Evolutionary conservation across 1,139 yeast species (phyloP).

Genomic region (Nakaseomyces glabratus): DNA sequence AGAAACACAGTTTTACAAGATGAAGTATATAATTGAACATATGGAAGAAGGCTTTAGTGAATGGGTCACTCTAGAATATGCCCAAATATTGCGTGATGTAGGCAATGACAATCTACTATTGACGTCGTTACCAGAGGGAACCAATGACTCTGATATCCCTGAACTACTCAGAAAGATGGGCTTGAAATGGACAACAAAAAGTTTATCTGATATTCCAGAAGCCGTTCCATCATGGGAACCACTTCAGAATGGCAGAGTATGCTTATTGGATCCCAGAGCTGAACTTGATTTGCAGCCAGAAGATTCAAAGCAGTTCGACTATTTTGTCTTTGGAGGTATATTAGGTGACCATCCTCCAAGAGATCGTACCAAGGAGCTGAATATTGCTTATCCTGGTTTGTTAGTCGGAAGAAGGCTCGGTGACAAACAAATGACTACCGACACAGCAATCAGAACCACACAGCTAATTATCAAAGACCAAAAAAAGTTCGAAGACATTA

Average conservation of each 20-base stretch:
- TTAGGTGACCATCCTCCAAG: conserved; percentile 95
- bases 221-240: conserved; percentile 25
- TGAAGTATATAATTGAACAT: conserved; percentile 92
- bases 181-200: conserved; percentile 73
- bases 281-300: conserved; percentile 58
- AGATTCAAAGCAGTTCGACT: conserved; percentile 61
- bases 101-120: conserved; percentile 68
- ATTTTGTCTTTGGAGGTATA: conserved; percentile 92
- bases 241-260: conserved; percentile 43
- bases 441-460: conserved; percentile 90
- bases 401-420: conserved; percentile 83
- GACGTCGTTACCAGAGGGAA: conserved; percentile 63
- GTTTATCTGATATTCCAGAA: conserved; percentile 44
- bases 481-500: conserved; percentile 54
- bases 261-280: conserved; percentile 87
- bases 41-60: conserved; percentile 96
- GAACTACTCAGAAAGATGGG: conserved; percentile 49
- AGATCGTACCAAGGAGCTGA: conserved; percentile 85
- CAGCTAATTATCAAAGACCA: conserved; percentile 58
- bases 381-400: conserved; percentile 54
- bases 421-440: conserved; percentile 90
- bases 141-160: conserved; percentile 62
- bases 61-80: conserved; percentile 87
- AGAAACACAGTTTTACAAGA: no score
- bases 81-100: conserved; percentile 71